phyloP scores from a whole-genome alignment of 768 basidiomycete species.

The Kwoniella mangroviensis region DNA sequence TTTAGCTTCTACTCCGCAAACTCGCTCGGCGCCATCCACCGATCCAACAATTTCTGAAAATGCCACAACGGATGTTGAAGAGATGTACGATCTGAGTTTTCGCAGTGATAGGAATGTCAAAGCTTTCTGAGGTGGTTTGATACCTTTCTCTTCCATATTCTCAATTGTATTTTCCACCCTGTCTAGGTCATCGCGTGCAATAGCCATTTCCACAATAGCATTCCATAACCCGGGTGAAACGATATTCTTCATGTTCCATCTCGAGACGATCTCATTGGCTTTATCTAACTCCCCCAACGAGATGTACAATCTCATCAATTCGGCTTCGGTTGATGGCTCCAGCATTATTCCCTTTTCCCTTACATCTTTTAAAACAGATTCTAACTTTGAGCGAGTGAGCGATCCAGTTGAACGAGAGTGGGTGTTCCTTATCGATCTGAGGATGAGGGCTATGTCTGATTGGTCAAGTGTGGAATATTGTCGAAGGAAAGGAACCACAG shows the following conservation, averaged over 20 bases:
- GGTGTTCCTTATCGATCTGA: constrained; percentile 1
- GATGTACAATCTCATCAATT: constrained; percentile 31
- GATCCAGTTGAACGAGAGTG: not conserved
- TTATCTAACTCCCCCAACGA: constrained; percentile 25
- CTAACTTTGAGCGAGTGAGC: not conserved
- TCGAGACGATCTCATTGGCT: constrained; percentile 19
- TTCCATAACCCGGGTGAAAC: constrained; percentile 26
- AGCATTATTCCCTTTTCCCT: not conserved
- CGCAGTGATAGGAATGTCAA: constrained; percentile 14
- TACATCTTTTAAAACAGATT: not conserved
- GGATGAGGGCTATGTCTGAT: constrained; percentile 4
- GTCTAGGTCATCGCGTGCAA: constrained; percentile 12
- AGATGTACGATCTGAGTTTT: constrained; percentile 1
- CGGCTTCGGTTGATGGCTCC: constrained; percentile 10
- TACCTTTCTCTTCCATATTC: constrained; percentile 30
- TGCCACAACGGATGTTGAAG: constrained; percentile 2
- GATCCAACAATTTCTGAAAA: constrained; percentile 23
- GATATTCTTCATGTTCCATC: constrained; percentile 1
- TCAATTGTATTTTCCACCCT: constrained; percentile 18
- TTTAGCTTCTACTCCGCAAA: not conserved
- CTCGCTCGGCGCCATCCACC: constrained; percentile 26
- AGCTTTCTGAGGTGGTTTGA: constrained; percentile 22
- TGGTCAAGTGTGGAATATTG: not conserved
- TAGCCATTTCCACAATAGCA: constrained; percentile 30
- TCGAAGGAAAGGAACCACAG: constrained; percentile 2